Percentiles rank a stretch among this genome's conserved stretches.
These are phyloP conservation scores for Vigna trinervia DNA, from an alignment of 306 rosid species.

Conservation along the genomic window DNA sequence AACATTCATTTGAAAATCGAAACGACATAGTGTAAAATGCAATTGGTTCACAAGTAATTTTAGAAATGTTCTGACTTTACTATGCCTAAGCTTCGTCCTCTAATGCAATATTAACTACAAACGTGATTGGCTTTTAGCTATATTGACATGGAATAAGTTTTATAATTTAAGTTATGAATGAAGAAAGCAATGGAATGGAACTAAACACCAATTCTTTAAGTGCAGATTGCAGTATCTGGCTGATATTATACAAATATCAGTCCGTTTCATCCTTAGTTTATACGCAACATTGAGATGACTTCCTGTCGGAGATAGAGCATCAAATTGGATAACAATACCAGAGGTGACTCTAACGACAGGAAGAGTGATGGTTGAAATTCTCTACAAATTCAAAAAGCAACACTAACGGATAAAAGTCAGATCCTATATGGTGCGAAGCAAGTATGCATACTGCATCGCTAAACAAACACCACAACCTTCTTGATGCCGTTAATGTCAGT, in stretches of 20 bases:
- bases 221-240: not conserved
- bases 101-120: not conserved
- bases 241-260: not conserved
- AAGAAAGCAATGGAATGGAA: not conserved
- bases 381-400: constrained; percentile 34
- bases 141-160: not conserved
- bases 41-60: not conserved
- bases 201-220: constrained; percentile 1
- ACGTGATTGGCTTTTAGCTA: not conserved
- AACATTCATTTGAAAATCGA: not conserved
- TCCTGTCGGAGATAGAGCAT: not conserved
- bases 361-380: not conserved
- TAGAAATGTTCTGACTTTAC: not conserved
- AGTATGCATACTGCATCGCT: constrained; percentile 27
- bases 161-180: not conserved
- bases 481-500: constrained; percentile 39
- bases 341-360: constrained; percentile 1
- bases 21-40: not conserved
- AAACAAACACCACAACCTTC: constrained; percentile 42
- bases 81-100: not conserved
- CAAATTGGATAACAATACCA: not conserved
- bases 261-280: not conserved
- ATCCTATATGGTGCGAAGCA: constrained; percentile 38
- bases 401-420: constrained; percentile 41
- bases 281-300: not conserved